phyloP scores from a whole-genome alignment of 176 grass and related monocot genomes.

The Phyllostachys edulis region DNA sequence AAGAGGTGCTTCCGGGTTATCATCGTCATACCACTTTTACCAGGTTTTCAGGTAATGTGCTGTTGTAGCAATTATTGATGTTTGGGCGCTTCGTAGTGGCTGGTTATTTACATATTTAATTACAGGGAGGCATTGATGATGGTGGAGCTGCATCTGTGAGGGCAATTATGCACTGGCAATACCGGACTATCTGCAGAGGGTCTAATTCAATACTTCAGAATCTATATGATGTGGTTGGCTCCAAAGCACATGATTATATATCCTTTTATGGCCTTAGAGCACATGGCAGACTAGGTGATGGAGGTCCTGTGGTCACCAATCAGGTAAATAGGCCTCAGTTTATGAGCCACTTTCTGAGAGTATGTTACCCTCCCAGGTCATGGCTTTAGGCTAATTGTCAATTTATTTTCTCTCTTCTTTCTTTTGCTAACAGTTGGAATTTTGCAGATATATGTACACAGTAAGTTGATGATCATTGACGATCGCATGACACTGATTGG shows the following conservation, averaged over 20 bases:
- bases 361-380: constrained; percentile 10
- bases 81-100: background rate
- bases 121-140: constrained; percentile 80
- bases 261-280: constrained; percentile 87
- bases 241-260: constrained; percentile 72
- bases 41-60: constrained; percentile 72
- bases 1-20: constrained; percentile 70
- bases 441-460: constrained; percentile 80
- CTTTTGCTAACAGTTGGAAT: constrained; percentile 20
- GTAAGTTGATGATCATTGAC: constrained; percentile 91
- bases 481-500: constrained; percentile 68
- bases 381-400: constrained; percentile 21
- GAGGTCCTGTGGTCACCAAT: constrained; percentile 69
- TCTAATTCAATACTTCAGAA: constrained; percentile 79
- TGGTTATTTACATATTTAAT: constrained; percentile 20
- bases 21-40: constrained; percentile 80
- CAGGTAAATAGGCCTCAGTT: constrained; percentile 40
- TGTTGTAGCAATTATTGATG: background rate
- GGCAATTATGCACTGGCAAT: constrained; percentile 92
- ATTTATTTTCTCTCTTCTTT: background rate
- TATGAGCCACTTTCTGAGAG: background rate
- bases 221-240: constrained; percentile 58
- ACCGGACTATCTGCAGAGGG: constrained; percentile 79
- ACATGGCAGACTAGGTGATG: constrained; percentile 62
- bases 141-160: constrained; percentile 75